phyloP scores from a whole-genome alignment of 2,329 filamentous ascomycete species.

The Cladophialophora exuberans region DNA sequence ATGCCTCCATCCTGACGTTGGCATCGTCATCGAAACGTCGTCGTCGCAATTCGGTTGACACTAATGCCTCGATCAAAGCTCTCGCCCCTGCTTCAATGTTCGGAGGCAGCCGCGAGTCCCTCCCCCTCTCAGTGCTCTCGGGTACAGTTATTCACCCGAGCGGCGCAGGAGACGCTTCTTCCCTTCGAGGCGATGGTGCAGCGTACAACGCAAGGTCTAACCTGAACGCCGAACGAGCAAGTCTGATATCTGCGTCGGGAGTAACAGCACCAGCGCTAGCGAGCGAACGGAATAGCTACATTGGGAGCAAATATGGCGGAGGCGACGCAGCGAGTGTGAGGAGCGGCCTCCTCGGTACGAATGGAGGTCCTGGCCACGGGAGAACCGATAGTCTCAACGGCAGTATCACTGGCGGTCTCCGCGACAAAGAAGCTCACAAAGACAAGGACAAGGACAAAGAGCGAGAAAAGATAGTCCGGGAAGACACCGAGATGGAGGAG shows the following conservation, averaged over 20 bases:
- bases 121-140: conserved; percentile 65
- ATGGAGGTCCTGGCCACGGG: conserved; percentile 48
- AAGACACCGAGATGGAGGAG: conserved; percentile 6
- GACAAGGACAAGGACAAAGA: conserved; percentile 24
- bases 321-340: conserved; percentile 76
- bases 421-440: conserved; percentile 14
- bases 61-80: conserved; percentile 68
- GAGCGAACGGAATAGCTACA: conserved; percentile 80
- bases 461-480: conserved; percentile 8
- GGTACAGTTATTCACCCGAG: conserved; percentile 54
- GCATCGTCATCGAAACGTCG: conserved; percentile 67
- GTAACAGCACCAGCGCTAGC: conserved; percentile 63
- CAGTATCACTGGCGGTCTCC: conserved; percentile 26
- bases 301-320: conserved; percentile 67
- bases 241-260: conserved; percentile 76
- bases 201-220: conserved; percentile 56
- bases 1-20: conserved; percentile 67
- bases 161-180: conserved; percentile 41
- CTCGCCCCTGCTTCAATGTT: conserved; percentile 66
- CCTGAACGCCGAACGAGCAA: conserved; percentile 62
- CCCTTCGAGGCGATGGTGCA: conserved; percentile 39
- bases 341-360: conserved; percentile 73
- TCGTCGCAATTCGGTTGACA: conserved; percentile 65
- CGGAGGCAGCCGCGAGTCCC: conserved; percentile 65
- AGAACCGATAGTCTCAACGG: conserved; percentile 31